Conservation (phyloP, 2,329 filamentous ascomycete genomes). For the Rutstroemia sp. region DNA sequence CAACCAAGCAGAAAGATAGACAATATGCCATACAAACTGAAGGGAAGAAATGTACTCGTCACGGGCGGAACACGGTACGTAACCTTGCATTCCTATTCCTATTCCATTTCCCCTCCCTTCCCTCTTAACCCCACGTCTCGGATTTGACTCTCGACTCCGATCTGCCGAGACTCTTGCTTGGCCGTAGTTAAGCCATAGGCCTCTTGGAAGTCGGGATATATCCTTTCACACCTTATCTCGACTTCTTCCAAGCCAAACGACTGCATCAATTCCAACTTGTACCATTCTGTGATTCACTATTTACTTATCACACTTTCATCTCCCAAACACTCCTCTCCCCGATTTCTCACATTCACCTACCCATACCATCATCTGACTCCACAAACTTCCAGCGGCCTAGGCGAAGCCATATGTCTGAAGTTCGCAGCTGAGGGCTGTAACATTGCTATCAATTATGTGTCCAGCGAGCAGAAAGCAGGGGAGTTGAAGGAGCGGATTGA, state of each 20-base stretch:
- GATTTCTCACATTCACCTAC: too few relatives aligned
- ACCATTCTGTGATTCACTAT: too few relatives aligned
- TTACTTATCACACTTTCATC: too few relatives aligned
- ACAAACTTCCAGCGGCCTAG: slow-evolving; percentile 45
- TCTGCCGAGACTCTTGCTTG: too few relatives aligned
- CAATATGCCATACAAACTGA: slow-evolving; percentile 52
- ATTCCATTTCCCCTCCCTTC: neutral
- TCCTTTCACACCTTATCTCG: too few relatives aligned
- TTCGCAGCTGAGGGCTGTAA: slow-evolving; percentile 58
- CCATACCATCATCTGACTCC: too few relatives aligned
- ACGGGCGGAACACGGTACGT: slow-evolving; percentile 56
- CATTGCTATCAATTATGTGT: slow-evolving; percentile 58
- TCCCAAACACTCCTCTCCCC: too few relatives aligned
- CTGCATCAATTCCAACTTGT: too few relatives aligned
- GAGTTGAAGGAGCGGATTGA: slow-evolving; percentile 43
- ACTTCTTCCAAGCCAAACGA: too few relatives aligned
- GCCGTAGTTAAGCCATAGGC: too few relatives aligned
- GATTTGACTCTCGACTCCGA: too few relatives aligned
- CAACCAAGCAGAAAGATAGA: neutral
- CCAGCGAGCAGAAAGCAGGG: slow-evolving; percentile 46
- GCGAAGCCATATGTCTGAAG: slow-evolving; percentile 50
- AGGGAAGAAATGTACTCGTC: slow-evolving; percentile 54
- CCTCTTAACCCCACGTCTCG: neutral
- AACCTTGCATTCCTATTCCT: neutral
- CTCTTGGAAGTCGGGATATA: too few relatives aligned